phyloP scores from a whole-genome alignment of 2,329 filamentous ascomycete species.

The Fusarium nurragi region DNA sequence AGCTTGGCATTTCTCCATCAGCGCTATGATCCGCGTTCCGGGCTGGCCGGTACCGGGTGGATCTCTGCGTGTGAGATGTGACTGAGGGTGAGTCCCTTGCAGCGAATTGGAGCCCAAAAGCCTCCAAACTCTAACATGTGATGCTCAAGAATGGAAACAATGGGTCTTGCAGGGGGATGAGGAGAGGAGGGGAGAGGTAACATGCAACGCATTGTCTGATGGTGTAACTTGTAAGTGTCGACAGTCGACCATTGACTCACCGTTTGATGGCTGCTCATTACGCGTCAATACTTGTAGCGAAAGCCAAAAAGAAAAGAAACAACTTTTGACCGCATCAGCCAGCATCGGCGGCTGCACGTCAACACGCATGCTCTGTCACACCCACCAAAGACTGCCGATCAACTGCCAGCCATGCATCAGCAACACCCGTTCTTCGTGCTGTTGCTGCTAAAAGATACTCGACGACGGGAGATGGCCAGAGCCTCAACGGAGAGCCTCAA shows the following conservation, averaged over 20 bases:
- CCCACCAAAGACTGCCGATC: constrained; percentile 26
- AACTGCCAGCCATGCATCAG: constrained; percentile 35
- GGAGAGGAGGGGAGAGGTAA: not conserved
- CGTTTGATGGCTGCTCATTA: constrained; percentile 2
- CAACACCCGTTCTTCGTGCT: constrained; percentile 14
- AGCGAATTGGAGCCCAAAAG: constrained; percentile 22
- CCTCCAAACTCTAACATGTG: constrained; percentile 32
- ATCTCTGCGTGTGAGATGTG: constrained; percentile 1
- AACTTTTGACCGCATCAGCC: not conserved
- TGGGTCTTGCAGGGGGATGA: not conserved
- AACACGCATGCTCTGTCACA: constrained; percentile 19
- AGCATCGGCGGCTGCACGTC: constrained; percentile 32
- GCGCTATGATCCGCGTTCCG: constrained; percentile 28
- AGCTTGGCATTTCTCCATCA: constrained; percentile 29
- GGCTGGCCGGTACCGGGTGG: constrained; percentile 30
- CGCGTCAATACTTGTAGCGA: constrained; percentile 17
- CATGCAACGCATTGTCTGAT: not conserved
- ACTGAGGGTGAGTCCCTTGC: not conserved
- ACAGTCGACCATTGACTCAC: constrained; percentile 7
- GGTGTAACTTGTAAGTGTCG: constrained; percentile 5
- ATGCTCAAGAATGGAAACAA: constrained; percentile 13
- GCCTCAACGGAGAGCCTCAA: constrained; percentile 9
- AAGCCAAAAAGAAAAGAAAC: constrained; percentile 1
- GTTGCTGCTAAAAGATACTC: too few species aligned
- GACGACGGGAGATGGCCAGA: too few species aligned